Percentiles rank a stretch among this genome's conserved stretches.
Evolutionary conservation across 352 stramenopile species (phyloP).

Genomic region (Pythium folliculosum): DNA sequence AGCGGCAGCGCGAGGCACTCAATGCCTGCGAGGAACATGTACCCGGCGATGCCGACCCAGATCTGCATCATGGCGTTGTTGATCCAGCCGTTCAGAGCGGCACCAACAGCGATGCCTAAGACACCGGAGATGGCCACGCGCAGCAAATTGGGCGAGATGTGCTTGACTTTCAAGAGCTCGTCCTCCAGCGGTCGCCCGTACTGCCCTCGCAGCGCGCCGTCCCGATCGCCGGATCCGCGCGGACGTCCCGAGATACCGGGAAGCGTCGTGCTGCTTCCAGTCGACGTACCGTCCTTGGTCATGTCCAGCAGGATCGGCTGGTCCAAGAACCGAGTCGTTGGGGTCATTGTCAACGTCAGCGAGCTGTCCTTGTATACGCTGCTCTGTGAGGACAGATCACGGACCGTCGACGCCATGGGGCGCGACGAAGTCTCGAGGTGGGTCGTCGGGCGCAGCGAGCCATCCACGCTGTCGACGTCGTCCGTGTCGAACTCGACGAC

Average conservation of each 20-base stretch:
- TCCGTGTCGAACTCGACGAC: conserved; percentile 18
- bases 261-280: conserved; percentile 22
- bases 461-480: conserved; percentile 18
- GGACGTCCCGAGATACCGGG: conserved; percentile 4
- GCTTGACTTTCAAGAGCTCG: conserved; percentile 16
- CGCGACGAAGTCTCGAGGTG: neutral
- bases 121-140: conserved; percentile 36
- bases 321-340: conserved; percentile 54
- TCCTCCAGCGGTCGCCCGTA: conserved; percentile 19
- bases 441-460: neutral
- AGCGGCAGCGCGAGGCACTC: conserved; percentile 63
- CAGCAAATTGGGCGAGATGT: conserved; percentile 42
- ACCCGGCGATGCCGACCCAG: conserved; percentile 48
- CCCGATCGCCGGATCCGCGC: neutral
- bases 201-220: conserved; percentile 15
- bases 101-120: conserved; percentile 40
- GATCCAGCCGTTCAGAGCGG: conserved; percentile 32
- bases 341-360: conserved; percentile 48
- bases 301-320: conserved; percentile 49
- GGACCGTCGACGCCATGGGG: neutral
- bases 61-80: conserved; percentile 2
- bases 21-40: conserved; percentile 37
- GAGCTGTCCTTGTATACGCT: conserved; percentile 1
- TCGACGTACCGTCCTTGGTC: conserved; percentile 30
- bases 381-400: neutral